Conservation (phyloP, 768 basidiomycete genomes). For the Melanogaster broomeanus region DNA sequence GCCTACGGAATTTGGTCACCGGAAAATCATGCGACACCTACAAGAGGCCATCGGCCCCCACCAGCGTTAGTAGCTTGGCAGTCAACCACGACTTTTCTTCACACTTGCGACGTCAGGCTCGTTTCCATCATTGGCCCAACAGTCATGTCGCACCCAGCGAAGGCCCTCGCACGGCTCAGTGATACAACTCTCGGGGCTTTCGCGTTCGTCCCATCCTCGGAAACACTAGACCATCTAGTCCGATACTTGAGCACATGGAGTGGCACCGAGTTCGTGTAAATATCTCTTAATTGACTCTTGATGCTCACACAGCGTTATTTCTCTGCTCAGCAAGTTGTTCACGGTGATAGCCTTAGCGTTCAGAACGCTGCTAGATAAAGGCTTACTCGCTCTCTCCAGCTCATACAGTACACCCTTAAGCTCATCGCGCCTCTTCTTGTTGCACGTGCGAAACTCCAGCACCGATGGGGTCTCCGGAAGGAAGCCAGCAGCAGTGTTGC, state of each 20-base stretch:
- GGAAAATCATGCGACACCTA: no score
- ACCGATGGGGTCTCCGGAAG: slow-evolving; percentile 59
- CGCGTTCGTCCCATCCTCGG: slow-evolving; percentile 54
- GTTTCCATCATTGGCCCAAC: no score
- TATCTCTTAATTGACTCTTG: slow-evolving; percentile 7
- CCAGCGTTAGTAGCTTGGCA: no score
- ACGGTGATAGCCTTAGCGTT: slow-evolving; percentile 43
- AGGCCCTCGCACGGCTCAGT: slow-evolving; percentile 53
- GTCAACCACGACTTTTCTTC: no score
- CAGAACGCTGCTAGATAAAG: neutral
- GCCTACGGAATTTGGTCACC: no score
- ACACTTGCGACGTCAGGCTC: no score
- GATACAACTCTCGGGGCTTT: slow-evolving; percentile 69
- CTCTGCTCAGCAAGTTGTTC: slow-evolving; percentile 64
- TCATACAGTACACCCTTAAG: slow-evolving; percentile 75
- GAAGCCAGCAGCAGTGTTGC: slow-evolving; percentile 57
- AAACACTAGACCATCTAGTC: slow-evolving; percentile 70
- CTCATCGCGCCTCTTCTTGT: slow-evolving; percentile 65
- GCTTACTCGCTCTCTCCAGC: slow-evolving; percentile 39
- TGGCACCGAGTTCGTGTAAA: slow-evolving; percentile 77
- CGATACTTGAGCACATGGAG: slow-evolving; percentile 82
- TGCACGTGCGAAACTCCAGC: slow-evolving; percentile 67
- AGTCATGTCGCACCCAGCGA: slow-evolving; percentile 54
- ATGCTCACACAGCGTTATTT: slow-evolving; percentile 10
- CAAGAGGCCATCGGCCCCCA: no score